Evolutionary conservation across 2,329 filamentous ascomycete genomes (phyloP).

Genomic region (Colletotrichum euphorbiae): DNA sequence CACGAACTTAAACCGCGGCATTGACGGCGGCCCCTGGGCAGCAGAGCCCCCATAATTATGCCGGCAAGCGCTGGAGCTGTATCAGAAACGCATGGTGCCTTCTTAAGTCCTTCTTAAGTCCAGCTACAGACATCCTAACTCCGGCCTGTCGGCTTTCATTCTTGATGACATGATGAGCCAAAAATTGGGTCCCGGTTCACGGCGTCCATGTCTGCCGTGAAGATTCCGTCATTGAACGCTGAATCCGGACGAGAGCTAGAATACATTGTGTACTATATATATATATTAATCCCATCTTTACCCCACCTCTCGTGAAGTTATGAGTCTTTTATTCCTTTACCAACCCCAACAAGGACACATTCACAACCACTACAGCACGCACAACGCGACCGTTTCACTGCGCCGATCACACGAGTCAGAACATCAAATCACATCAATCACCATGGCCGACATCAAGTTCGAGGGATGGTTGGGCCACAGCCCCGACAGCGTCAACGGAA

Average conservation of each 20-base stretch:
- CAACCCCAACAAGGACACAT: not conserved
- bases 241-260: not conserved
- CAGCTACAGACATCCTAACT: constrained; percentile 21
- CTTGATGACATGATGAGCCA: constrained; percentile 27
- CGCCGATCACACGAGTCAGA: not conserved
- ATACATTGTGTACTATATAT: not conserved
- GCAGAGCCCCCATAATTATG: not conserved
- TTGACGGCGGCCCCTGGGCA: constrained; percentile 12
- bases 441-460: constrained; percentile 58
- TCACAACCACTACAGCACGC: not conserved
- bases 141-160: constrained; percentile 1
- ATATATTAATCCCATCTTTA: constrained; percentile 11
- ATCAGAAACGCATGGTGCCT: constrained; percentile 10
- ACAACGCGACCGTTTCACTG: not conserved
- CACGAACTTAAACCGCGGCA: constrained; percentile 9
- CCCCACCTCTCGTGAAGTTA: accelerated
- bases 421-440: not conserved
- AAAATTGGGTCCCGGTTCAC: constrained; percentile 3
- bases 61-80: not conserved
- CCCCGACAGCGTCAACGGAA: constrained; percentile 56
- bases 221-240: constrained; percentile 34
- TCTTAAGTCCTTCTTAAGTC: constrained; percentile 36
- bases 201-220: constrained; percentile 4
- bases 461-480: constrained; percentile 63
- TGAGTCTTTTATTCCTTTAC: too few relatives aligned